Base-by-base conservation (phyloP, 2,329 filamentous ascomycete genomes). In the Capronia americana region DNA sequence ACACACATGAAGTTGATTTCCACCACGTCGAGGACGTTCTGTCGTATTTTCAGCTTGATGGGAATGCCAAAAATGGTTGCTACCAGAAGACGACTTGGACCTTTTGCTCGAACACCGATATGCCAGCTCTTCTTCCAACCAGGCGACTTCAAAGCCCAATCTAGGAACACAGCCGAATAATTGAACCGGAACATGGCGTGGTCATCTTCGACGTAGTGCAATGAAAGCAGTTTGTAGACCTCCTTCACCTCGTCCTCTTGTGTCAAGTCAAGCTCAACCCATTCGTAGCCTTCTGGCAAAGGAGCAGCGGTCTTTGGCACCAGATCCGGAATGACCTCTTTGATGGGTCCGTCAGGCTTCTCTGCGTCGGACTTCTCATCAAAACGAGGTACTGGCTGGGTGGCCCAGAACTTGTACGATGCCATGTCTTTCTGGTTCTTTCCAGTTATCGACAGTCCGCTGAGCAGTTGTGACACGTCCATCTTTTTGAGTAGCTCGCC, bases 1-100 rank as follows among this genome's bases (percentile, higher is more conserved):
- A 99, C 90, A 75, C 93, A 96, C 71, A 99, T 89, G 81, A 98
- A 99, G 83, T 99, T 99, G 80, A 99, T 95, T 79, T 99, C 95
- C 57, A 92, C 93, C 72, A 91, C 90, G 69, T 88, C 87, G 67
- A 99, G 81, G 64, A 86, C 81, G 66, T 91, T 91, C 66, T 90
- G 84, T 70, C 93, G 91, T 51, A 99, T 89, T 60, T 90, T 89
- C 64, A 99, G 83, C 70, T 89, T 86, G 67, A 95, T 89, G 0
- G 95, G 95, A 54, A 98, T 92, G 73, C 93, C 95, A 48, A 93
- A 96, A 76, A 99, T 98, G 79, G 96, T 97, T 63, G 93, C 95
- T 59, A 97, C 93, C 17, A 99, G 88, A 76, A 94, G 96, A 74
- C 88, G 87, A 48, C 92, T 96, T 72, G 91, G 87, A 1, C 71